A percentile compares a stretch with the other conserved stretches of the same genome.
phyloP scores from a whole-genome alignment of 1,284 basidiomycete species.

The Phellinidium pouzarii region DNA sequence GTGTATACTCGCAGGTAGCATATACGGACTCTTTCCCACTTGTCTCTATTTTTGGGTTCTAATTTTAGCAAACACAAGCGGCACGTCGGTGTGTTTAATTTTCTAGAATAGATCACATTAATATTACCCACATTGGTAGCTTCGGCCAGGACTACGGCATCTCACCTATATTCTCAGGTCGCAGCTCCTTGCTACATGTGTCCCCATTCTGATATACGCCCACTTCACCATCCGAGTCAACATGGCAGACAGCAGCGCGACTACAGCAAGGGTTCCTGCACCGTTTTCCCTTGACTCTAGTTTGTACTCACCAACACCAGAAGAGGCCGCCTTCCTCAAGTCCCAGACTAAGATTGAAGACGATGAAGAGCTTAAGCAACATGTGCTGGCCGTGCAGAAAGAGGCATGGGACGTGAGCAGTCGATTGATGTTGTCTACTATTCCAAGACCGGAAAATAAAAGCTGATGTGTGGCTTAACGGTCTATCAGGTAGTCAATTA shows the following conservation, averaged over 20 bases:
- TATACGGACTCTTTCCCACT: too few species aligned
- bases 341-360: slow-evolving; percentile 35
- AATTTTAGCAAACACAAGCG: too few species aligned
- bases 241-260: not conserved
- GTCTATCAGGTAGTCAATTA: slow-evolving; percentile 17
- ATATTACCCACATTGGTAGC: too few species aligned
- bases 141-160: too few species aligned
- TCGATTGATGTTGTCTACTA: not conserved
- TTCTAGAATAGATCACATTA: too few species aligned
- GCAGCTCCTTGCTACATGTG: too few species aligned
- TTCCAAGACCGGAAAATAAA: slow-evolving; percentile 14
- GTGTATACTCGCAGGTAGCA: too few species aligned
- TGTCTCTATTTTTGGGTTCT: too few species aligned
- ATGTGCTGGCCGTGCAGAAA: slow-evolving; percentile 34
- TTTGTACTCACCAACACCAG: slow-evolving; percentile 16
- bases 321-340: slow-evolving; percentile 35
- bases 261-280: not conserved
- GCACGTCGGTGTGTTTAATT: too few species aligned
- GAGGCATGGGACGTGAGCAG: slow-evolving; percentile 15
- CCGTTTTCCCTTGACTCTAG: slow-evolving; percentile 5
- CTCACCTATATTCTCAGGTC: too few species aligned
- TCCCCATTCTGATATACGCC: too few species aligned
- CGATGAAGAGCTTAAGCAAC: slow-evolving; percentile 35
- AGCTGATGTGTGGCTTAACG: not conserved
- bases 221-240: not conserved